phyloP scores from a whole-genome alignment of 768 basidiomycete genomes.

The Tulasnella sp. region DNA sequence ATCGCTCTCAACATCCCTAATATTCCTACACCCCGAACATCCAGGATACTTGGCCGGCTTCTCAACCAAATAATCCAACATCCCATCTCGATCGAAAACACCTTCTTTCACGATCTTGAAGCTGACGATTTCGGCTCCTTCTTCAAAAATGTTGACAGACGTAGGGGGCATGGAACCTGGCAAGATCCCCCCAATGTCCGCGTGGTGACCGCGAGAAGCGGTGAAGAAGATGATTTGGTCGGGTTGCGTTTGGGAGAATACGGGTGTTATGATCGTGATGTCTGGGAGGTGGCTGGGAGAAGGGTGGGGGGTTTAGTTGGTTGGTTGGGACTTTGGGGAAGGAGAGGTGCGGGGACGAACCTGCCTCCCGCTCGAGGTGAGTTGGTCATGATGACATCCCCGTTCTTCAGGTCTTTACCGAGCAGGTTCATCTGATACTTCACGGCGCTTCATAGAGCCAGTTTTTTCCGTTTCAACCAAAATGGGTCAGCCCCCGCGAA shows the following conservation, averaged over 20 bases:
- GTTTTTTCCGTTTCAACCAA: slow-evolving; percentile 9
- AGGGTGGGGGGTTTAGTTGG: slow-evolving; percentile 9
- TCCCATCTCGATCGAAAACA: slow-evolving; percentile 64
- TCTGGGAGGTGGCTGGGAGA: slow-evolving; percentile 60
- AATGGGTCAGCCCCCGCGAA: too few species aligned
- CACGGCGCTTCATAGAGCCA: slow-evolving; percentile 48
- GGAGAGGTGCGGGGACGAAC: slow-evolving; percentile 44
- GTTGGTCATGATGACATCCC: slow-evolving; percentile 91
- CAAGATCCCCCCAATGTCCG: slow-evolving; percentile 86
- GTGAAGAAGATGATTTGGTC: slow-evolving; percentile 85
- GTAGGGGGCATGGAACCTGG: slow-evolving; percentile 93
- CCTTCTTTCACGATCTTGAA: slow-evolving; percentile 87
- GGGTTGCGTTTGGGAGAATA: slow-evolving; percentile 52
- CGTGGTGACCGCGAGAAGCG: slow-evolving; percentile 89
- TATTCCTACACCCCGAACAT: slow-evolving; percentile 79
- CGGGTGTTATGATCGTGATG: slow-evolving; percentile 90
- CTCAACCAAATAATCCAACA: slow-evolving; percentile 73
- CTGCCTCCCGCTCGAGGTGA: slow-evolving; percentile 69
- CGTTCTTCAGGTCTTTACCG: slow-evolving; percentile 64
- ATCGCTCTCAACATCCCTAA: slow-evolving; percentile 86
- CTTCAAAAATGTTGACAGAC: slow-evolving; percentile 82
- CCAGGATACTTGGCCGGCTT: slow-evolving; percentile 75
- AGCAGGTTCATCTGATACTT: slow-evolving; percentile 82
- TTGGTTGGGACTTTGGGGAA: slow-evolving; percentile 18
- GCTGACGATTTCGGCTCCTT: slow-evolving; percentile 84